phyloP scores from a whole-genome alignment of 768 basidiomycete species.

The Botryobasidium botryosum region DNA sequence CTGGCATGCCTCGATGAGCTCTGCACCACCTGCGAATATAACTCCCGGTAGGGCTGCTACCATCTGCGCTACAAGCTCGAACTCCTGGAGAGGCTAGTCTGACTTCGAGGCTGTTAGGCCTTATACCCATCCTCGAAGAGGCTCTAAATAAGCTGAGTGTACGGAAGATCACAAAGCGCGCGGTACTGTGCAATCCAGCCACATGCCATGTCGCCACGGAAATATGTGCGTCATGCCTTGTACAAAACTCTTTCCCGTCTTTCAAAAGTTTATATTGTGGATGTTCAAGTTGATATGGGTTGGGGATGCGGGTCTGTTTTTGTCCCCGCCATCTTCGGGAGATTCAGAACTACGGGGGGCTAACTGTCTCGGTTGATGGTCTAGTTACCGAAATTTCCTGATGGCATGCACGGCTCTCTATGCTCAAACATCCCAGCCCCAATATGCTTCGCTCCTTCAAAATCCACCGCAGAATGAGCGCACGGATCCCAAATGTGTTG shows the following conservation, averaged over 20 bases:
- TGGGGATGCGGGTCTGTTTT: constrained; percentile 60
- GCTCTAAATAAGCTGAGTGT: constrained; percentile 35
- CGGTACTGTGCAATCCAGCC: constrained; percentile 44
- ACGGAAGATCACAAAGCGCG: constrained; percentile 33
- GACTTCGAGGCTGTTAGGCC: constrained; percentile 24
- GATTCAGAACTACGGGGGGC: background rate
- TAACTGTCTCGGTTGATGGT: background rate
- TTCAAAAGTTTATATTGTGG: background rate
- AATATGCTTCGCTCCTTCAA: constrained; percentile 16
- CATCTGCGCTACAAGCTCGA: background rate
- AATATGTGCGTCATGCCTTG: constrained; percentile 23
- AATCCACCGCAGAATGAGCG: background rate
- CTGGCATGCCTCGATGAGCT: constrained; percentile 38
- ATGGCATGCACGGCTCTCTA: constrained; percentile 63
- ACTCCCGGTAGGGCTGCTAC: constrained; percentile 38
- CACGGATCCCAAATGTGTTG: constrained; percentile 3
- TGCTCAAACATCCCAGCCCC: constrained; percentile 45
- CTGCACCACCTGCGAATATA: constrained; percentile 36
- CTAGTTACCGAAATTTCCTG: constrained; percentile 66
- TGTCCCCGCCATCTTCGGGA: background rate
- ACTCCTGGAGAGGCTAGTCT: background rate
- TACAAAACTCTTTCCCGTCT: background rate
- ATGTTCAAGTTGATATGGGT: constrained; percentile 23
- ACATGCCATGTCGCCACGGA: constrained; percentile 44
- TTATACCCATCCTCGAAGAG: constrained; percentile 45